These are phyloP conservation scores for Ceratobasidium sp. DNA, from an alignment of 1,284 basidiomycete genomes.

Conservation along the genomic window DNA sequence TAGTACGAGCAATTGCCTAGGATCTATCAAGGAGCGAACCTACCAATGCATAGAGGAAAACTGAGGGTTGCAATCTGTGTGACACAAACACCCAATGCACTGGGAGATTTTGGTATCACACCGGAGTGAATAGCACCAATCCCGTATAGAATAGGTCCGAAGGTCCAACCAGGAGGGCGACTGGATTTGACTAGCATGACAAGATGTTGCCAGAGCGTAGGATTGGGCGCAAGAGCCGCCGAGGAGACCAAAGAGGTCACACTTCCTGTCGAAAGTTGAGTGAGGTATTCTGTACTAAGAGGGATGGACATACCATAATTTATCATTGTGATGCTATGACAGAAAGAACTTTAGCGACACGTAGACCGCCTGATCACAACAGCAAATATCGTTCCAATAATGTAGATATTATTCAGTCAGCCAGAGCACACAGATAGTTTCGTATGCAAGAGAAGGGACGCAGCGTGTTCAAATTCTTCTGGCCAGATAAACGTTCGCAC, in stretches of 20 bases:
- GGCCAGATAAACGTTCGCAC: neutral
- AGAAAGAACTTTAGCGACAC: neutral
- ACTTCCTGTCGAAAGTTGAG: neutral
- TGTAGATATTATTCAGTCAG: neutral
- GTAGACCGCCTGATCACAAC: neutral
- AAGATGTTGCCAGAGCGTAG: slow-evolving; percentile 29
- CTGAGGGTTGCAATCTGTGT: slow-evolving; percentile 50
- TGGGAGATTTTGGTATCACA: slow-evolving; percentile 47
- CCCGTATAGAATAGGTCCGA: slow-evolving; percentile 54
- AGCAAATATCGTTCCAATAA: neutral
- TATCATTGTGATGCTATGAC: neutral
- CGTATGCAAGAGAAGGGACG: neutral
- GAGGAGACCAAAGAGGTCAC: slow-evolving; percentile 32
- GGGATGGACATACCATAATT: slow-evolving; percentile 32
- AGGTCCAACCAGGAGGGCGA: slow-evolving; percentile 53
- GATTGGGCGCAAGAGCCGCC: slow-evolving; percentile 35
- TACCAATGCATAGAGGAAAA: slow-evolving; percentile 51
- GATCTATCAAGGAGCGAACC: neutral
- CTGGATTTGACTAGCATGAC: slow-evolving; percentile 48
- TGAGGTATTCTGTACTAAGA: neutral
- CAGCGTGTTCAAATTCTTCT: neutral
- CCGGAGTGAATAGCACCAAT: slow-evolving; percentile 54
- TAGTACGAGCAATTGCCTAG: neutral
- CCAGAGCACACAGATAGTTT: neutral
- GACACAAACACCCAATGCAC: slow-evolving; percentile 45